Evolutionary conservation across 495 filamentous ascomycete genomes (phyloP).

Genomic region (Penicillium malachiteum): DNA sequence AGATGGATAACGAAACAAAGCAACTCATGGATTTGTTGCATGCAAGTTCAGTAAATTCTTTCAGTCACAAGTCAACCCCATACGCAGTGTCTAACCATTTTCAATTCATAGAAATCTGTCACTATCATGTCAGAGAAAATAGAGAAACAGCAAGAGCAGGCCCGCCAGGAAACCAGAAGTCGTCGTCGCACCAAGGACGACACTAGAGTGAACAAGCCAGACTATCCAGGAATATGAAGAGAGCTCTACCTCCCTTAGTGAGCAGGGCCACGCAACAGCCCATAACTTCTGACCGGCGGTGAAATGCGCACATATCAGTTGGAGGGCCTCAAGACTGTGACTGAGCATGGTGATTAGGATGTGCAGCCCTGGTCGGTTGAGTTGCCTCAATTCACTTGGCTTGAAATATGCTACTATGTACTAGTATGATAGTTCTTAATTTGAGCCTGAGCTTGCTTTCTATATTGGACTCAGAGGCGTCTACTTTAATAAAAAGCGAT

Average conservation of each 20-base stretch:
- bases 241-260: constrained; percentile 64
- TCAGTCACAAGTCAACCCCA: too few relatives aligned
- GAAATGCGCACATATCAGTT: constrained; percentile 98
- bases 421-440: too few relatives aligned
- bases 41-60: constrained; percentile 48
- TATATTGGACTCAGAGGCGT: too few relatives aligned
- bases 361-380: constrained; percentile 60
- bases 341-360: constrained; percentile 94
- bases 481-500: too few relatives aligned
- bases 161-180: constrained; percentile 45
- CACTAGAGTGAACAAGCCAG: constrained; percentile 10
- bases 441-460: too few relatives aligned
- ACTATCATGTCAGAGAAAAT: constrained; percentile 62
- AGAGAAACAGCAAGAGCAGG: constrained; percentile 60
- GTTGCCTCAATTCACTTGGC: too few relatives aligned
- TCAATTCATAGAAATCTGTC: constrained; percentile 38
- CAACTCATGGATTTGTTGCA: constrained; percentile 45
- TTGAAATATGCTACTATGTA: too few relatives aligned
- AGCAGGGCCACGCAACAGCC: constrained; percentile 83
- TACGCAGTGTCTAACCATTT: neutral
- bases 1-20: constrained; percentile 29
- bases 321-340: constrained; percentile 90
- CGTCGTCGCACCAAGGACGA: constrained; percentile 24
- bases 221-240: constrained; percentile 52
- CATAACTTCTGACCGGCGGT: constrained; percentile 76